Evolutionary conservation across 2,329 filamentous ascomycete genomes (phyloP).

Genomic region (Chaetomiaceae sp.): DNA sequence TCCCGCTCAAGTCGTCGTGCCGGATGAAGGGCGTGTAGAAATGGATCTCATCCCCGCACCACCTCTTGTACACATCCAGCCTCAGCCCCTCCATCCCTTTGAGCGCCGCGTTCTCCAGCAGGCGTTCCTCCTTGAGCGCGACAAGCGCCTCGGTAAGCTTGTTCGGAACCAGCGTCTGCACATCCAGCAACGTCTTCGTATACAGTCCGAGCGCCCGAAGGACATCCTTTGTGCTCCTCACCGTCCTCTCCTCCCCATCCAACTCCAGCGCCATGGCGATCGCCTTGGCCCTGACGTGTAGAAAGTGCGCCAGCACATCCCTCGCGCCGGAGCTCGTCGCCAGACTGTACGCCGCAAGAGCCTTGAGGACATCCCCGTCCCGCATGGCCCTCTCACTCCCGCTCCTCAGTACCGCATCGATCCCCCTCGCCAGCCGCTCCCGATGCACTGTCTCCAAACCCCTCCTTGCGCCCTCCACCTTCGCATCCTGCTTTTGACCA

Average conservation of each 20-base stretch:
- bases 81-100: conserved; percentile 63
- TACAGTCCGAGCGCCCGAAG: conserved; percentile 66
- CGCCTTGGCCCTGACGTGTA: conserved; percentile 65
- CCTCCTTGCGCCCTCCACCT: conserved; percentile 60
- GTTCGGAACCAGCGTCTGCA: conserved; percentile 69
- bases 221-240: conserved; percentile 44
- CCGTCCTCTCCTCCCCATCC: conserved; percentile 36
- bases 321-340: conserved; percentile 73
- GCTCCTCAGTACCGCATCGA: conserved; percentile 64
- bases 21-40: conserved; percentile 85
- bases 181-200: conserved; percentile 69
- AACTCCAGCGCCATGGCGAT: conserved; percentile 58
- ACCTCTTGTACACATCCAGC: conserved; percentile 70
- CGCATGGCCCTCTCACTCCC: conserved; percentile 48
- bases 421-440: conserved; percentile 58
- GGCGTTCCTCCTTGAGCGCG: conserved; percentile 61
- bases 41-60: conserved; percentile 77
- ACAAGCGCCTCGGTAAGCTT: conserved; percentile 65
- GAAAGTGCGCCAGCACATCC: conserved; percentile 74
- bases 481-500: conserved; percentile 39
- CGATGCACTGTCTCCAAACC: conserved; percentile 55
- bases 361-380: conserved; percentile 55
- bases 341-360: conserved; percentile 76
- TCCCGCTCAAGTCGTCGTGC: conserved; percentile 66
- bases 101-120: conserved; percentile 68